Percentiles rank a stretch among this genome's conserved stretches.
Conservation (phyloP, 2,329 filamentous ascomycete genomes). For the Arthrobotrys pseudoclavata region DNA sequence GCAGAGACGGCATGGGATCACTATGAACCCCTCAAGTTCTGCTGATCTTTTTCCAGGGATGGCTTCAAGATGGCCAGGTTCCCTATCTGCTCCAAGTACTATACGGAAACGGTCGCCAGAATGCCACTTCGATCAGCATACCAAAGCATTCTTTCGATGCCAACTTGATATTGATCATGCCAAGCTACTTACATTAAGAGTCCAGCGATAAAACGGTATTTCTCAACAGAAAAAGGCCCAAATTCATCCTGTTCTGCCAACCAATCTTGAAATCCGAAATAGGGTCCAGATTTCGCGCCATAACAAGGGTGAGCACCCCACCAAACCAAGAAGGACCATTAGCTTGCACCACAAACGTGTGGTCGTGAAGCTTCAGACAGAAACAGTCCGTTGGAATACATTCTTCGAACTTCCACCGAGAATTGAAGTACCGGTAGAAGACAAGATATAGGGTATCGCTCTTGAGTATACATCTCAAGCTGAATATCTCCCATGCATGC, state of each 20-base stretch:
- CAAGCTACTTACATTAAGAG: not conserved
- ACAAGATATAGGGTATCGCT: too few species aligned
- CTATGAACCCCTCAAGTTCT: not conserved
- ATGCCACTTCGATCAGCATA: conserved; percentile 23
- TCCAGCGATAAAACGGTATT: conserved; percentile 28
- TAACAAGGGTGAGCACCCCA: conserved; percentile 34
- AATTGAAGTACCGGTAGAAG: not conserved
- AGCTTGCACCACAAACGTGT: not conserved
- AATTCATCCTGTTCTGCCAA: conserved; percentile 19
- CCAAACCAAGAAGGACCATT: conserved; percentile 1
- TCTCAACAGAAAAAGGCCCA: conserved; percentile 19
- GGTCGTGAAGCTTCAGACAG: not conserved
- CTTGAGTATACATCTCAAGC: too few species aligned
- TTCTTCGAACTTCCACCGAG: not conserved
- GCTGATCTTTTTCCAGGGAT: conserved; percentile 12
- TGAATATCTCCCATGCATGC: not conserved
- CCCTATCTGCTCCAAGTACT: too few species aligned
- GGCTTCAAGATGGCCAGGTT: not conserved
- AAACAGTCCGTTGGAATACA: not conserved
- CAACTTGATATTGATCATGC: not conserved
- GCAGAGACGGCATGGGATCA: conserved; percentile 23
- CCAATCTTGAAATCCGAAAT: conserved; percentile 41
- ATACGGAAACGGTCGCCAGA: conserved; percentile 7
- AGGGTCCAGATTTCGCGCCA: conserved; percentile 33
- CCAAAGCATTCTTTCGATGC: not conserved